Evolutionary conservation across 495 filamentous ascomycete genomes (phyloP), one percentile per base, ranked within the genome.

Genomic region (Barbatosphaeria neglecta): DNA sequence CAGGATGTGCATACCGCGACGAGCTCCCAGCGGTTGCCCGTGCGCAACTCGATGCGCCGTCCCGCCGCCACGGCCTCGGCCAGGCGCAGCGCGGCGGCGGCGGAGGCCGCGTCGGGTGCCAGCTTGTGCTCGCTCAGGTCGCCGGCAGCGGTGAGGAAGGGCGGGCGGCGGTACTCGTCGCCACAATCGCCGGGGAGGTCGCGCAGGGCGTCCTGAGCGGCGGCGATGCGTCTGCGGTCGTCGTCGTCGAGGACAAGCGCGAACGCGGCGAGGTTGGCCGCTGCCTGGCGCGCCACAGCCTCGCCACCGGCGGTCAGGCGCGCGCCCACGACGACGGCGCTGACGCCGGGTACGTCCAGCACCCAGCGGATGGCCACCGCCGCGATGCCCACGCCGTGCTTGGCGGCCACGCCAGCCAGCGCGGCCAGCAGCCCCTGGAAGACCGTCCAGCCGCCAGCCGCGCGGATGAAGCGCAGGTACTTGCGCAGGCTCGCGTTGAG

Each of bases 401-500:
- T 58, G 22, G 35, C 41, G 7, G 51, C 62, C 20, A 65, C 55
- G 4, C 40, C 42, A 4, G 47, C 47, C 23, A 65, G 49, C 6
- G 55, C 57, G 9, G 22, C 27, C 4, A 67, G 49, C 19, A 67
- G 25, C 5, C 57, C 55, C 44, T 65, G 62, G 31, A 61, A 61
- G 9, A 49, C 47, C 5, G 18, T 13, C 58, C 58, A 61, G 19
- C 58, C 59, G 19, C 64, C 62, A 46, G 64, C 63, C 37, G 51
- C 55, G 22, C 49, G 48, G 43, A 64, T 66, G 57, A 66, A 63
- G 17, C 61, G 54, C 43, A 59, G 52, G 41, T 68, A 68, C 39
- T 68, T 66, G 39, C 63, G 55, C 39, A 64, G 59, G 52, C 65
- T 68, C 15, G 62, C 57, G 38, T 64, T 66, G 49, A 65, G 58